phyloP scores from a whole-genome alignment of 2,329 filamentous ascomycete species.

The Paraphaeosphaeria minitans region DNA sequence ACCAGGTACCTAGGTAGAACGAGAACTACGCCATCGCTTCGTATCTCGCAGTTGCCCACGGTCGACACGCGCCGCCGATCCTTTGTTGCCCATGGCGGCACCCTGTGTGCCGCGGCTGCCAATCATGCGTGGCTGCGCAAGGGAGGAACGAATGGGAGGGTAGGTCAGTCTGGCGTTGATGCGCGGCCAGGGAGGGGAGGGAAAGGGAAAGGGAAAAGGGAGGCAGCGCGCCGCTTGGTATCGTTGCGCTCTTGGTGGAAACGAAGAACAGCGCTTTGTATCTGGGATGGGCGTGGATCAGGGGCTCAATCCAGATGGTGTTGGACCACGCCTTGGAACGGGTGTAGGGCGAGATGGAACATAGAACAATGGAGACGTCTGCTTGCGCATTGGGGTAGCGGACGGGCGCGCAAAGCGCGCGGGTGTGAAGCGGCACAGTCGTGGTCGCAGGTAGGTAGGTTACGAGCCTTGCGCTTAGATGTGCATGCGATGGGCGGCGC shows the following conservation, averaged over 20 bases:
- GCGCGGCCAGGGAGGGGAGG: slow-evolving; percentile 1
- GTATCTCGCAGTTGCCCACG: background rate
- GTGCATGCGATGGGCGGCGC: background rate
- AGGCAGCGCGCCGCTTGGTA: background rate
- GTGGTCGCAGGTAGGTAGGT: slow-evolving; percentile 3
- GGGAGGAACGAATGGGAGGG: background rate
- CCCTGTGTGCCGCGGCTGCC: background rate
- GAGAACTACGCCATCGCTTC: background rate
- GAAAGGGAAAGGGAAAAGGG: no score
- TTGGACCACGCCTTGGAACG: background rate
- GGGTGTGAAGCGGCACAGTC: background rate
- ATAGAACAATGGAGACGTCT: no score
- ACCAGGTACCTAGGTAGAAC: no score
- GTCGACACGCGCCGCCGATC: background rate
- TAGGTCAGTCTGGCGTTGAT: background rate
- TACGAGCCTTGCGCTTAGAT: slow-evolving; percentile 6
- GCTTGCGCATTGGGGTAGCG: background rate
- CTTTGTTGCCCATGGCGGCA: background rate
- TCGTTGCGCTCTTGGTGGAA: background rate
- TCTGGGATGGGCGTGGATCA: background rate
- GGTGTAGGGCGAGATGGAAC: background rate
- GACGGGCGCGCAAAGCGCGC: background rate
- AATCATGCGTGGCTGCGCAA: background rate
- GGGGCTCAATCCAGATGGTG: background rate
- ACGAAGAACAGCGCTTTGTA: background rate